Percentiles rank a stretch among this genome's conserved stretches.
These are phyloP conservation scores for Plasmopara muralis DNA, from an alignment of 352 stramenopile genomes.

Conservation along the genomic window DNA sequence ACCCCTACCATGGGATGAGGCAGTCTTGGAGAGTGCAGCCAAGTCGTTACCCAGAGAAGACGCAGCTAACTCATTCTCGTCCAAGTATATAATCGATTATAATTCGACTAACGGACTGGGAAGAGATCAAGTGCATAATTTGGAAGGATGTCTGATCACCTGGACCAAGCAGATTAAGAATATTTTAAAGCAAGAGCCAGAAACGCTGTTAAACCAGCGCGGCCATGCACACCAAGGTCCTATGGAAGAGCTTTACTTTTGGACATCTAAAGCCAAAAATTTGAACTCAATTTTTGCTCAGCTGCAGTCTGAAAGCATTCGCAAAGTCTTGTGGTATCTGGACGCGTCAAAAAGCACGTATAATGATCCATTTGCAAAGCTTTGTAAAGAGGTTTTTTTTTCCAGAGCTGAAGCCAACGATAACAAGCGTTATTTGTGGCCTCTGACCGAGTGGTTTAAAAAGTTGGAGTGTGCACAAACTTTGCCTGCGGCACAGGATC, in stretches of 20 bases:
- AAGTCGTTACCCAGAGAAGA: constrained; percentile 14
- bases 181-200: constrained; percentile 87
- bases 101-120: constrained; percentile 20
- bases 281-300: constrained; percentile 90
- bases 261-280: constrained; percentile 73
- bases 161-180: constrained; percentile 95
- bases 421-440: constrained; percentile 80
- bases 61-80: constrained; percentile 4
- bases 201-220: constrained; percentile 58
- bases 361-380: constrained; percentile 87
- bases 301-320: constrained; percentile 80
- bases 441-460: constrained; percentile 62
- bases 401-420: constrained; percentile 82
- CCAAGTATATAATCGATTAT: constrained; percentile 6
- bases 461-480: constrained; percentile 25
- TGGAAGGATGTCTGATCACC: constrained; percentile 88
- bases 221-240: constrained; percentile 60
- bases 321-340: constrained; percentile 85
- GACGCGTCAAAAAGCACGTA: constrained; percentile 87
- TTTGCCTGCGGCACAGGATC: constrained; percentile 49
- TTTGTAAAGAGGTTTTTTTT: constrained; percentile 90
- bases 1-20: constrained; percentile 75
- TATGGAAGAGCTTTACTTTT: constrained; percentile 87
- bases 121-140: constrained; percentile 78
- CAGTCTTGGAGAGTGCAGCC: constrained; percentile 43